Evolutionary conservation across 176 grass and related monocot species (phyloP), one percentile per base, ranked within the genome.

Genomic region (Lolium perenne): DNA sequence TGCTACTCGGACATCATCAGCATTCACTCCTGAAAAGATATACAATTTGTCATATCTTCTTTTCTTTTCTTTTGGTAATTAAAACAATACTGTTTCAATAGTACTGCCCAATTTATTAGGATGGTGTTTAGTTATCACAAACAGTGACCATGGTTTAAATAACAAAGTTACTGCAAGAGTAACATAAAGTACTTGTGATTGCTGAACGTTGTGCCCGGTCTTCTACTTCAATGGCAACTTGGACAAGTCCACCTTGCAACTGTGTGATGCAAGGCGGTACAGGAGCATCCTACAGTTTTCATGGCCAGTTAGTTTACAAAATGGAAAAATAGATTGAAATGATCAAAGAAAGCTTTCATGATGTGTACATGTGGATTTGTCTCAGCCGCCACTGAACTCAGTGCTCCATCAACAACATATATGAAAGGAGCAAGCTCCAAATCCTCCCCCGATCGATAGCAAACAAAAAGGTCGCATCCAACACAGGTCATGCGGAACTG

Each of bases 161-260:
- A 83, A 67, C 7, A 6, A 74, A 47, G 25, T 48, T 83, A 66
- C 9, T 72, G 61, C 32, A 68, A 67, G 56, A 70, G 23, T 62
- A 54, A 54, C 43, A 60, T 29, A 72, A 79, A 17, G 65, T 89
- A 98, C 97, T 94, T 88, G 94, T 95, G 88, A 98, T 94, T 91
- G 97, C 97, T 77, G 97, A 98, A 63, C 92, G 93, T 25, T 98
- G 97, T 70, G 97, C 94, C 54, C 97, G 90, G 32, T 98, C 97
- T 87, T 98, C 93, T 55, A 98, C 97, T 90, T 98, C 97, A 94
- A 98, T 94, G 86, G 97, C 97, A 70, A 98, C 92, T 82, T 98
- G 97, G 64, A 95, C 92, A 89, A 98, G 93, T 67, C 97, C 96
- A 81, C 96, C 94, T 23, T 98, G 93, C 71, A 98, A 74, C 46